Conservation (phyloP, 371 early-diverging fungal species). For the Apophysomyces ossiformis region DNA sequence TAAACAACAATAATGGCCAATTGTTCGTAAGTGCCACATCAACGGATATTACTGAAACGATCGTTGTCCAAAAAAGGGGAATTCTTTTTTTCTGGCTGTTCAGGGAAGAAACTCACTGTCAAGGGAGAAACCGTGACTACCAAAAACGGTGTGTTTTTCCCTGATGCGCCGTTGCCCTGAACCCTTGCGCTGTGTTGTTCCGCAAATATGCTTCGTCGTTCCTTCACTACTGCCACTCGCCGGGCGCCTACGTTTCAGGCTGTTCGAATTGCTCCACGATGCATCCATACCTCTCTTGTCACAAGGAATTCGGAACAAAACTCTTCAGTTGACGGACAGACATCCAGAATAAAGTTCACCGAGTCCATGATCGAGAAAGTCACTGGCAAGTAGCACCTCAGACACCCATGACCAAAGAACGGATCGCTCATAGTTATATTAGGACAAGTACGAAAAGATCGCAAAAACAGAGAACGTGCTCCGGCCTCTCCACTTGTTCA, state of each 20-base stretch:
- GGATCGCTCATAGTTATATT: not conserved
- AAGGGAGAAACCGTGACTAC: not conserved
- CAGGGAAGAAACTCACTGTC: not conserved
- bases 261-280: constrained; percentile 13
- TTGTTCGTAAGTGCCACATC: no score
- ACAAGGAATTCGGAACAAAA: not conserved
- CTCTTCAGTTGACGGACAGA: not conserved
- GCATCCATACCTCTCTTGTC: not conserved
- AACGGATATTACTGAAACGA: no score
- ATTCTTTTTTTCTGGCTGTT: no score
- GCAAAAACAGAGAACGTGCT: not conserved
- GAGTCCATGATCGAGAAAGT: constrained; percentile 17
- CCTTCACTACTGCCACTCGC: constrained; percentile 15
- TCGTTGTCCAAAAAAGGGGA: no score
- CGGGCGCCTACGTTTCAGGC: not conserved
- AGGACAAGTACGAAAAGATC: constrained; percentile 22
- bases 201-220: constrained; percentile 11
- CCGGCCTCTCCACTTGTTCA: constrained; percentile 34
- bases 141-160: not conserved
- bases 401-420: not conserved
- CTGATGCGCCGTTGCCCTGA: not conserved
- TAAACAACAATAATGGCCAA: no score
- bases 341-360: constrained; percentile 3
- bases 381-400: constrained; percentile 13
- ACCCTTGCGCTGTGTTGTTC: constrained; percentile 1